Conservation (phyloP, 192 early-diverging fungal species). For the Coemansia sp. region DNA sequence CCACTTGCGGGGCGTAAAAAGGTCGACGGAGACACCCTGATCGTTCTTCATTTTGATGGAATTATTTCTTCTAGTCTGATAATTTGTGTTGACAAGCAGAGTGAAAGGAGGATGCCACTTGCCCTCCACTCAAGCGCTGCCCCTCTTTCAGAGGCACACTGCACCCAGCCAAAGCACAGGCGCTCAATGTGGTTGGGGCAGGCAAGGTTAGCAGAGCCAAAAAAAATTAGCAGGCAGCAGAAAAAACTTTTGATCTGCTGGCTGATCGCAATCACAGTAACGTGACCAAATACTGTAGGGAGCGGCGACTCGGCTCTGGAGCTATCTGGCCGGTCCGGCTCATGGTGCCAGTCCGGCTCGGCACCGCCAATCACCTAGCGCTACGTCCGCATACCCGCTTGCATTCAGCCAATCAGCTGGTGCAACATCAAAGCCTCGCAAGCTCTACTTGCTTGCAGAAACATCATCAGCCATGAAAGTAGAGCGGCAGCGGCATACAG, state of each 20-base stretch:
- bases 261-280: not conserved
- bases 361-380: conserved; percentile 20
- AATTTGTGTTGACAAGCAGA: conserved; percentile 27
- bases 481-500: not conserved
- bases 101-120: conserved; percentile 23
- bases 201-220: not conserved
- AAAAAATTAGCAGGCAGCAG: not conserved
- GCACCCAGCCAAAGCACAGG: not conserved
- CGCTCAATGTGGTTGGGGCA: not conserved
- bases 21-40: conserved; percentile 63
- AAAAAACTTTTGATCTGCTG: conserved; percentile 17
- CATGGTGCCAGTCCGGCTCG: conserved; percentile 1
- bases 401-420: conserved; percentile 20
- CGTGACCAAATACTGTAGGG: conserved; percentile 37
- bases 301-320: not conserved
- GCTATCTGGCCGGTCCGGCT: not conserved
- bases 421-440: conserved; percentile 21
- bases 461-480: not conserved
- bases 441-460: conserved; percentile 7
- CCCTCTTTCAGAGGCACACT: not conserved
- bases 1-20: conserved; percentile 97
- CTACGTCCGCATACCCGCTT: conserved; percentile 18
- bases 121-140: conserved; percentile 1
- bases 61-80: conserved; percentile 21
- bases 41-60: conserved; percentile 48